Evolutionary conservation across 495 filamentous ascomycete species (phyloP).

Genomic region (Massariosphaeria phaeospora): DNA sequence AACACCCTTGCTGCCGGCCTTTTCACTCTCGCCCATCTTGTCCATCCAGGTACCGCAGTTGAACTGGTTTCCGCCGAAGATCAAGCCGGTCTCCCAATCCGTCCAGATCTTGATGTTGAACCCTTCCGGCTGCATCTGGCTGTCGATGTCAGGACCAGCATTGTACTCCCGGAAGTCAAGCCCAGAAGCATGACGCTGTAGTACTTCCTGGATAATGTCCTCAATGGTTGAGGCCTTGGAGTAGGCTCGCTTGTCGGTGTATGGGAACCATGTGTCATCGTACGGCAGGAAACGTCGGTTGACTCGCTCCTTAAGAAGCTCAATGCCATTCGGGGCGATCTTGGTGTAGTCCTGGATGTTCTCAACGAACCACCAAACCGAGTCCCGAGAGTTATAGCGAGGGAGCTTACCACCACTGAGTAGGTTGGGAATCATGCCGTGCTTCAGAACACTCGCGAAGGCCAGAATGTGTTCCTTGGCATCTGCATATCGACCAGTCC

Average conservation of each 20-base stretch:
- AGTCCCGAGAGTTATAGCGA: slow-evolving; percentile 94
- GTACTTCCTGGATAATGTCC: slow-evolving; percentile 86
- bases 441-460: slow-evolving; percentile 94
- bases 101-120: slow-evolving; percentile 87
- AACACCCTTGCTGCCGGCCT: slow-evolving; percentile 86
- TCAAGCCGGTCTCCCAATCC: slow-evolving; percentile 87
- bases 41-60: slow-evolving; percentile 99
- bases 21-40: slow-evolving; percentile 98
- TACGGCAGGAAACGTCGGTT: slow-evolving; percentile 89
- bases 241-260: slow-evolving; percentile 79
- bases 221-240: slow-evolving; percentile 71
- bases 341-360: slow-evolving; percentile 88
- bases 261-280: slow-evolving; percentile 85
- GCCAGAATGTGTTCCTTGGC: slow-evolving; percentile 91
- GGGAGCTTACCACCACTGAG: slow-evolving; percentile 80
- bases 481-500: slow-evolving; percentile 79
- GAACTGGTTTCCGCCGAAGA: slow-evolving; percentile 86
- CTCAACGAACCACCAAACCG: slow-evolving; percentile 96
- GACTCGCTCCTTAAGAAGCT: slow-evolving; percentile 69
- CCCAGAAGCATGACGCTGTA: slow-evolving; percentile 85
- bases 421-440: slow-evolving; percentile 97
- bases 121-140: slow-evolving; percentile 87
- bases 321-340: slow-evolving; percentile 72
- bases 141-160: slow-evolving; percentile 78
- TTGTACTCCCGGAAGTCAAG: slow-evolving; percentile 93